A percentile compares a stretch with the other conserved stretches of the same genome.
Conservation (phyloP, 176 grass and related monocot genomes). For the Phyllostachys edulis region DNA sequence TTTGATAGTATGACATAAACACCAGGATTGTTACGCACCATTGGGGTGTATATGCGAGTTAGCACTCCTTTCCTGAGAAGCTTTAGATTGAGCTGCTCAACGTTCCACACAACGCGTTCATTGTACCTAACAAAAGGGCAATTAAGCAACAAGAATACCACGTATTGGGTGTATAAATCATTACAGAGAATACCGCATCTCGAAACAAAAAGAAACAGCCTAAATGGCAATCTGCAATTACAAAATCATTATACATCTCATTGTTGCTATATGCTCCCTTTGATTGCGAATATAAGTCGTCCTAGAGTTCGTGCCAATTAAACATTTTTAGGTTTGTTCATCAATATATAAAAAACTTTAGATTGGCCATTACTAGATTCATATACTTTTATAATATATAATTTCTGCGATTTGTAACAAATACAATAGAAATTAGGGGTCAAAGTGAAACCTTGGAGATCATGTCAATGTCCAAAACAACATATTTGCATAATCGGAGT, state of each 20-base stretch:
- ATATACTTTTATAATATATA: neutral
- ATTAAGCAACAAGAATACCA: neutral
- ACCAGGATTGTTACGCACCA: slow-evolving; percentile 47
- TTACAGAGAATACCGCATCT: neutral
- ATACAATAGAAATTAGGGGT: neutral
- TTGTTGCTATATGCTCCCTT: neutral
- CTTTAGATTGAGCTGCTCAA: slow-evolving; percentile 76
- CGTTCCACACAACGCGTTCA: slow-evolving; percentile 81
- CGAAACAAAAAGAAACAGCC: neutral
- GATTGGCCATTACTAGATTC: neutral
- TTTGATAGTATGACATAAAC: neutral
- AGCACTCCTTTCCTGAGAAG: slow-evolving; percentile 81
- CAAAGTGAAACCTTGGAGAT: neutral
- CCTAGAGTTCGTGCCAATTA: neutral
- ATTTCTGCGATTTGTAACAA: neutral
- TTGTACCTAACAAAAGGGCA: slow-evolving; percentile 62
- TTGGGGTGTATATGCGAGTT: slow-evolving; percentile 82
- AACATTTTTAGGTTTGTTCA: neutral
- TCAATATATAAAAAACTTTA: neutral
- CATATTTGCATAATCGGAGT: neutral
- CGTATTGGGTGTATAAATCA: neutral
- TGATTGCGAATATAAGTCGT: neutral
- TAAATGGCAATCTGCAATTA: neutral
- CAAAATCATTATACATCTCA: neutral
- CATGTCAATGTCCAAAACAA: neutral